Conservation (phyloP, 1,139 yeast species). For the Geotrichum reessii region DNA sequence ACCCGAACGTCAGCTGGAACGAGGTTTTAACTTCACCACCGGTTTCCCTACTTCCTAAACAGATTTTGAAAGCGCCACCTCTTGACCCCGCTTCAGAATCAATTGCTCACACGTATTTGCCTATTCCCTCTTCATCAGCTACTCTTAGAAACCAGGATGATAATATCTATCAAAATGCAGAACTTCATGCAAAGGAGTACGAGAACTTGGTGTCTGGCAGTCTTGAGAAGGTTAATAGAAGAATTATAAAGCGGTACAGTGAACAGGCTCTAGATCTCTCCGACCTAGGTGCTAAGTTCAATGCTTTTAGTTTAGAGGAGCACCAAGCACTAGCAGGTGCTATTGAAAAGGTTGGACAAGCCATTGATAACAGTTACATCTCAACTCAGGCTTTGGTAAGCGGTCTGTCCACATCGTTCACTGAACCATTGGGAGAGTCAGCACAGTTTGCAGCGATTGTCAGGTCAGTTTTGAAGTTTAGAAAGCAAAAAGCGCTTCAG, state of each 20-base stretch:
- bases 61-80: conserved; percentile 52
- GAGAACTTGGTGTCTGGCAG: conserved; percentile 50
- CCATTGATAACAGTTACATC: conserved; percentile 66
- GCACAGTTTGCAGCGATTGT: conserved; percentile 69
- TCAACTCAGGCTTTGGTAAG: conserved; percentile 64
- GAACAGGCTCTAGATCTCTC: conserved; percentile 64
- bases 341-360: conserved; percentile 73
- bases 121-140: conserved; percentile 50
- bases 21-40: conserved; percentile 53
- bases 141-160: conserved; percentile 34
- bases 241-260: conserved; percentile 54
- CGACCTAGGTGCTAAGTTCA: conserved; percentile 66
- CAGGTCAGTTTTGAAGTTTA: conserved; percentile 61
- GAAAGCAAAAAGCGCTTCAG: conserved; percentile 65
- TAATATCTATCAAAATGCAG: conserved; percentile 41
- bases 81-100: conserved; percentile 48
- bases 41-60: conserved; percentile 48
- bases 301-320: conserved; percentile 67
- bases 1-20: conserved; percentile 77
- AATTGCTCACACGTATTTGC: conserved; percentile 57
- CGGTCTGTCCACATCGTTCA: conserved; percentile 62
- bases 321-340: conserved; percentile 43
- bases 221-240: conserved; percentile 62
- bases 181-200: conserved; percentile 49
- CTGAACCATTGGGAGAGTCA: conserved; percentile 81